Percentiles rank a stretch among this genome's conserved stretches.
phyloP scores from a whole-genome alignment of 2,329 filamentous ascomycete species.

The Talaromyces sp. region DNA sequence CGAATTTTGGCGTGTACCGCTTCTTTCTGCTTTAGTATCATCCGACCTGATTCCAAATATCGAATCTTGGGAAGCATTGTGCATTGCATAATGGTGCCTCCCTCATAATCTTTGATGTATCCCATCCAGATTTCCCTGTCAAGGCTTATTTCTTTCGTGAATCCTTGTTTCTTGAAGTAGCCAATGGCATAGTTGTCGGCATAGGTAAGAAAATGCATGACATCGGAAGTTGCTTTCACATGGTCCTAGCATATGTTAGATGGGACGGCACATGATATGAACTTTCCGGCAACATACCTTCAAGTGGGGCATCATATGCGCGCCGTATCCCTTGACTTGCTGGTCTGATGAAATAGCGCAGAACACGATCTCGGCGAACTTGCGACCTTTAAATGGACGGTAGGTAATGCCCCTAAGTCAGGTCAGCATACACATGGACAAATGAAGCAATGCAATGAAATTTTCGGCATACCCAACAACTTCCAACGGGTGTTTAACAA shows the following conservation, averaged over 20 bases:
- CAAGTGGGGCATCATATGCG: slow-evolving; percentile 94
- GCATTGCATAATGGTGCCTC: slow-evolving; percentile 98
- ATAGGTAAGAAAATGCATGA: slow-evolving; percentile 98
- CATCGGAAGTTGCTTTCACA: slow-evolving; percentile 90
- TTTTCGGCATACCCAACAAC: slow-evolving; percentile 61
- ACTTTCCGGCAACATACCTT: slow-evolving; percentile 51
- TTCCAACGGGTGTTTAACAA: slow-evolving; percentile 92
- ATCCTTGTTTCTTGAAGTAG: slow-evolving; percentile 98
- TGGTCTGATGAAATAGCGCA: slow-evolving; percentile 97
- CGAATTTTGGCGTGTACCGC: slow-evolving; percentile 92
- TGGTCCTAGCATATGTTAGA: slow-evolving; percentile 57
- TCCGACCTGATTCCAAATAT: slow-evolving; percentile 86
- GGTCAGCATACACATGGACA: slow-evolving; percentile 5
- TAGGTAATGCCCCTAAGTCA: slow-evolving; percentile 80
- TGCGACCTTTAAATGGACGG: slow-evolving; percentile 82
- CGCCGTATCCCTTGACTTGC: slow-evolving; percentile 97
- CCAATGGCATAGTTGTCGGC: slow-evolving; percentile 98
- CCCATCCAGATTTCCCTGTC: slow-evolving; percentile 95
- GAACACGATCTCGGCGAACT: slow-evolving; percentile 98
- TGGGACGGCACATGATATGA: neutral
- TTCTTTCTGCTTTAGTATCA: slow-evolving; percentile 97
- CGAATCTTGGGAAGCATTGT: slow-evolving; percentile 93
- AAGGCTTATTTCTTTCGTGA: slow-evolving; percentile 96
- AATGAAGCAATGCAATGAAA: neutral
- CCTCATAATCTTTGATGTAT: slow-evolving; percentile 99